Evolutionary conservation across 805 yeast species (phyloP), one percentile per base, ranked within the genome.

Genomic region (Candida ipomoeae): DNA sequence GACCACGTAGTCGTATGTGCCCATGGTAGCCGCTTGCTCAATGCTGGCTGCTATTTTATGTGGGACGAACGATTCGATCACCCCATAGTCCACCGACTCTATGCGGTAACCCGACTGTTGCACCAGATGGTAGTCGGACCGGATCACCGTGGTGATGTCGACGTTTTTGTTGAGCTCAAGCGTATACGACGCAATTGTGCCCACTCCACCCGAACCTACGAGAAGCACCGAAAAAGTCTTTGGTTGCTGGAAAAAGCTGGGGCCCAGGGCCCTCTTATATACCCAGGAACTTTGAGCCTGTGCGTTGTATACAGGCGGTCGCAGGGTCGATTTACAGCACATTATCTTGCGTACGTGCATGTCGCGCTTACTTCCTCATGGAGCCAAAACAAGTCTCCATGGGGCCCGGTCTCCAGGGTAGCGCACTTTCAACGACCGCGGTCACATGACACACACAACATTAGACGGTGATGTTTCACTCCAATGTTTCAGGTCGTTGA

Each of bases 191-290:
- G 85, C 83, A 33, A 89, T 79, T 15, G 89, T 77, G 35, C 96
- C 96, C 10, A 89, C 94, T 36, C 96, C 96, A 14, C 96, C 96
- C 40, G 89, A 78, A 10, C 96, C 96, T 37, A 88, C 77, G 10
- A 88, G 70, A 11, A 88, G 70, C 15, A 84, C 44, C 6, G 40
- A 23, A 17, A 13, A 32, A 14, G 45, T 8, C 45, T 32, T 42
- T 13, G 5, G 17, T 36, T 35, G 17, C 14, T 6, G 29, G 29
- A 26, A 10, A 4, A 26, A 11, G 11, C 11, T 23, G 29, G 29
- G 29, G 11, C 29, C 29, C 11, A 8, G 29, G 29, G 29, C 29
- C 29, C 29, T 8, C 10, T 26, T 26, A 26, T 26, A 26, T 26
- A 26, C 11, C 29, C 29, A 26, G 29, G 29, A 26, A 8, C 29